These are phyloP conservation scores for Mortierella sp. DNA, from an alignment of 371 early-diverging fungal genomes.

Conservation along the genomic window DNA sequence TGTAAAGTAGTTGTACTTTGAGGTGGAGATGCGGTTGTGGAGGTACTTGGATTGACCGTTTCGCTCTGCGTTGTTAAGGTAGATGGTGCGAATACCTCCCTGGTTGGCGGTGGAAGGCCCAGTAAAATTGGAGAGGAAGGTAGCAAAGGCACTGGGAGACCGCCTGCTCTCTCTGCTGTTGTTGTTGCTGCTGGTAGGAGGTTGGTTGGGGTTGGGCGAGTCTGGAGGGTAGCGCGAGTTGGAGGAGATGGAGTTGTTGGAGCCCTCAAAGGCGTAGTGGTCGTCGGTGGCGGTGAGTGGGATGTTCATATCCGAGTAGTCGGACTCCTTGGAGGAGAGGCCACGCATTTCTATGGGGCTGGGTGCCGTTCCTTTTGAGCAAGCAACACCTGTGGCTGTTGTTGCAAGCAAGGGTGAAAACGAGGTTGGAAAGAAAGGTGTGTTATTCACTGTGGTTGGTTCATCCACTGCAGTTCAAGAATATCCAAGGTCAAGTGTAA, in stretches of 20 bases:
- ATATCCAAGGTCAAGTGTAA: background rate
- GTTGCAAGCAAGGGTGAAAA: conserved; percentile 15
- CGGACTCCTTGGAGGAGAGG: conserved; percentile 54
- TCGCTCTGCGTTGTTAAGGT: conserved; percentile 85
- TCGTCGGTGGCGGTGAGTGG: conserved; percentile 53
- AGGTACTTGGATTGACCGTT: conserved; percentile 85
- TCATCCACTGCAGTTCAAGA: background rate
- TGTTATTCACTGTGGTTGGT: background rate
- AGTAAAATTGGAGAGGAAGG: conserved; percentile 40
- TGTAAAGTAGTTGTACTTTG: conserved; percentile 91
- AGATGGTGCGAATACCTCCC: conserved; percentile 74
- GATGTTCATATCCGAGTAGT: conserved; percentile 59
- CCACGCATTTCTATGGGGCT: conserved; percentile 44
- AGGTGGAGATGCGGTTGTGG: conserved; percentile 89
- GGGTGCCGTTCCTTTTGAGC: conserved; percentile 18
- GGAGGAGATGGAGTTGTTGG: conserved; percentile 26
- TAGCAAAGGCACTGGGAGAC: conserved; percentile 24
- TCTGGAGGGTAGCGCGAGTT: conserved; percentile 48
- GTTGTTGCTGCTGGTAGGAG: conserved; percentile 29
- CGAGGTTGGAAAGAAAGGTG: background rate
- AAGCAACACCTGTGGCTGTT: conserved; percentile 19
- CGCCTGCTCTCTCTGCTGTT: conserved; percentile 13
- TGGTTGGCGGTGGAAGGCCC: conserved; percentile 41
- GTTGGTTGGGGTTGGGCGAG: conserved; percentile 16
- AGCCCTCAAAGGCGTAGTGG: conserved; percentile 33